Evolutionary conservation across 1,139 yeast species (phyloP), one percentile per base, ranked within the genome.

Genomic region (Saccharomyces hybrid): DNA sequence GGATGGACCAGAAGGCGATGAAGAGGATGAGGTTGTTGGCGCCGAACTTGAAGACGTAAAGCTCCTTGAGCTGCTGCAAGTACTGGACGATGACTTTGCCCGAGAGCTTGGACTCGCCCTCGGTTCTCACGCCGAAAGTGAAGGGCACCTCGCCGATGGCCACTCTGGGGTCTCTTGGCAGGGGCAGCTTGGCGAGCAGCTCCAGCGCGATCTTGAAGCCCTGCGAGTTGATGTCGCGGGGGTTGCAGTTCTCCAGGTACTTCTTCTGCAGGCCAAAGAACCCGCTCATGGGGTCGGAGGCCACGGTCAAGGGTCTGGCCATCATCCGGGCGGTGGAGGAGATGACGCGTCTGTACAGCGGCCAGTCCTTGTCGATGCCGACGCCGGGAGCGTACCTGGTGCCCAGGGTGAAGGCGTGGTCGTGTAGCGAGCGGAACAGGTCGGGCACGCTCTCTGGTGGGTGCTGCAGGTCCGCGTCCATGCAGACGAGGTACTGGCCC

Each of bases 381-480:
- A 76, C 79, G 57, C 79, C 79, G 32, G 76, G 76, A 12, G 78
- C 79, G 56, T 76, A 76, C 64, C 79, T 70, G 46, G 79, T 76
- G 53, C 79, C 79, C 51, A 75, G 66, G 28, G 70, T 78, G 53
- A 76, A 76, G 21, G 78, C 73, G 56, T 71, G 72, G 7, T 62
- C 63, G 61, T 70, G 71, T 56, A 76, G 61, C 9, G 71, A 64
- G 53, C 72, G 70, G 50, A 76, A 66, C 56, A 76, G 63, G 29
- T 67, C 71, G 50, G 79, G 79, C 12, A 75, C 78, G 52, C 72
- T 68, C 62, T 76, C 79, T 41, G 79, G 79, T 47, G 79, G 79
- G 61, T 76, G 79, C 64, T 76, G 79, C 53, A 76, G 67, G 63
- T 76, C 79, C 24, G 79, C 79, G 63, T 76, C 79, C 79, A 76